These are phyloP conservation scores for Beauveria scarabaeidicola DNA, from an alignment of 2,329 filamentous ascomycete species.

Conservation along the genomic window DNA sequence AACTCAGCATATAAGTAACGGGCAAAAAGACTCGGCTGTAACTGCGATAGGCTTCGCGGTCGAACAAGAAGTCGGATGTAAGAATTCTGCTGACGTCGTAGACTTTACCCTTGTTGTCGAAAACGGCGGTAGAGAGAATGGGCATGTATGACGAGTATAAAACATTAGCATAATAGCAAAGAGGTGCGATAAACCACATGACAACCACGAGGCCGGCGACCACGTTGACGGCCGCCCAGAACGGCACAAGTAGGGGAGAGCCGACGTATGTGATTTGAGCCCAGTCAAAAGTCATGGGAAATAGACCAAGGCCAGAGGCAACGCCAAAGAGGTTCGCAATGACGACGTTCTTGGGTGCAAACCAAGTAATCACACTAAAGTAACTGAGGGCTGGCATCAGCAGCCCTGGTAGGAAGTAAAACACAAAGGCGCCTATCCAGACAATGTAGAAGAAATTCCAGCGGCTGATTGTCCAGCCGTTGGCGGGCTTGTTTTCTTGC, in stretches of 20 bases:
- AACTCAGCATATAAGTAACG: slow-evolving; percentile 80
- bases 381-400: slow-evolving; percentile 79
- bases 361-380: slow-evolving; percentile 85
- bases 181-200: slow-evolving; percentile 76
- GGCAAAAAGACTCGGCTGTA: slow-evolving; percentile 81
- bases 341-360: slow-evolving; percentile 77
- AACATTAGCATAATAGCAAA: slow-evolving; percentile 72
- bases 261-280: slow-evolving; percentile 84
- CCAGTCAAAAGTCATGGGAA: slow-evolving; percentile 87
- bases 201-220: slow-evolving; percentile 70
- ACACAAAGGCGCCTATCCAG: slow-evolving; percentile 62
- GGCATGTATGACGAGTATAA: slow-evolving; percentile 81
- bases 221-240: slow-evolving; percentile 81
- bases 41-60: slow-evolving; percentile 64
- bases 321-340: slow-evolving; percentile 81
- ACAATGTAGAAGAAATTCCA: slow-evolving; percentile 78
- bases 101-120: slow-evolving; percentile 71
- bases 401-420: slow-evolving; percentile 79
- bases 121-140: slow-evolving; percentile 75
- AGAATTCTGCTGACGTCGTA: slow-evolving; percentile 79
- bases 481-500: slow-evolving; percentile 70
- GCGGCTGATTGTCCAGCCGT: slow-evolving; percentile 74
- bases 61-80: slow-evolving; percentile 69
- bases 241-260: slow-evolving; percentile 73
- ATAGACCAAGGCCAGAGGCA: slow-evolving; percentile 72